Conservation (phyloP, 2,329 filamentous ascomycete genomes). For the Drechmeria coniospora region DNA sequence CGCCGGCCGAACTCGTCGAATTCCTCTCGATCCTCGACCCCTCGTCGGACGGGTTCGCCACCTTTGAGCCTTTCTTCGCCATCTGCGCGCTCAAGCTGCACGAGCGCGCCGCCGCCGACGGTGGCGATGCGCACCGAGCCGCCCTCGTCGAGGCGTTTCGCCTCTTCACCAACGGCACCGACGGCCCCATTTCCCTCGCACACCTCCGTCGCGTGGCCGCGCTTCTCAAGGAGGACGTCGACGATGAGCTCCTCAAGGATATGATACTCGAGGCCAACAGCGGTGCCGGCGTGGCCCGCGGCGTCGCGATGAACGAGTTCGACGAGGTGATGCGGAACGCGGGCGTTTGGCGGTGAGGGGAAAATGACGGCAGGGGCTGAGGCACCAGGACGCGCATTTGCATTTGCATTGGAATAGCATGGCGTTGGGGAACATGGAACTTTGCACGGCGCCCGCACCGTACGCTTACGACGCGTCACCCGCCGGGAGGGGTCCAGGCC, state of each 20-base stretch:
- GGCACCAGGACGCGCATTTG: not conserved
- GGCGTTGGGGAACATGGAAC: slow-evolving; percentile 6
- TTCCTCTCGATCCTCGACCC: slow-evolving; percentile 75
- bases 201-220: slow-evolving; percentile 68
- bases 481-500: no score
- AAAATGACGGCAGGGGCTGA: not conserved
- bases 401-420: slow-evolving; percentile 1
- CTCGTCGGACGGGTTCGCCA: slow-evolving; percentile 59
- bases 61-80: slow-evolving; percentile 70
- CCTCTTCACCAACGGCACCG: slow-evolving; percentile 52
- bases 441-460: no score
- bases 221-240: slow-evolving; percentile 69
- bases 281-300: slow-evolving; percentile 52
- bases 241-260: slow-evolving; percentile 70
- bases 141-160: slow-evolving; percentile 73
- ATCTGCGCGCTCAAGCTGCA: slow-evolving; percentile 80
- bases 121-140: slow-evolving; percentile 35
- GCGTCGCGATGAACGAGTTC: slow-evolving; percentile 68
- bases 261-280: slow-evolving; percentile 95
- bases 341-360: slow-evolving; percentile 57
- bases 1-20: slow-evolving; percentile 52
- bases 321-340: slow-evolving; percentile 73
- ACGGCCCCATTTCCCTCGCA: slow-evolving; percentile 55
- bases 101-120: slow-evolving; percentile 34
- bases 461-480: no score